A percentile compares a stretch with the other conserved stretches of the same genome.
Conservation (phyloP, 1,284 basidiomycete species). For the Singerocomus rubriflavus region DNA sequence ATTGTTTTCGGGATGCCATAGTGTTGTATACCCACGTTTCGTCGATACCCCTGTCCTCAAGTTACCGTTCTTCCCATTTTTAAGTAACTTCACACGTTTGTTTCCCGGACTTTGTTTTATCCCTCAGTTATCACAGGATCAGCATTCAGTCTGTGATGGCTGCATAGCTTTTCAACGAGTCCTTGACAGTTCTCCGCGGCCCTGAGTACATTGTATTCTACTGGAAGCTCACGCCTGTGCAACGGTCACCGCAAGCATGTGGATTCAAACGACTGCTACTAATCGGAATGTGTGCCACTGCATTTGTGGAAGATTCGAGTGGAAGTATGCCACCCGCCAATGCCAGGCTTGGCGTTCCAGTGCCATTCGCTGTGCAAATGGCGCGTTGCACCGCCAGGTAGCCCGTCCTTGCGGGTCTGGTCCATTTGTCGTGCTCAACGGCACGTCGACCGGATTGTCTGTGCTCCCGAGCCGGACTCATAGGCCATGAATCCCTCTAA, state of each 20-base stretch:
- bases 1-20: background rate
- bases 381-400: background rate
- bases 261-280: too few species aligned
- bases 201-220: background rate
- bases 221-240: background rate
- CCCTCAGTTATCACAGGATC: background rate
- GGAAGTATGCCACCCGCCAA: background rate
- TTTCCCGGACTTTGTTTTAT: background rate
- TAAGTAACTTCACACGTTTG: background rate
- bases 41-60: conserved; percentile 1
- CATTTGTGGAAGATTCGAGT: background rate
- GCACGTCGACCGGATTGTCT: background rate
- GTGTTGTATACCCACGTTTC: background rate
- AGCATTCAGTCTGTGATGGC: background rate
- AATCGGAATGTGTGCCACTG: background rate
- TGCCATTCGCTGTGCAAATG: background rate
- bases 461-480: background rate
- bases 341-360: background rate
- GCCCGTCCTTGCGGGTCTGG: too few species aligned
- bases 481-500: too few species aligned
- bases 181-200: background rate
- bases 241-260: background rate
- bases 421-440: background rate
- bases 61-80: background rate
- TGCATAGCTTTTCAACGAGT: background rate